Percentiles rank a stretch among this genome's conserved stretches.
These are phyloP conservation scores for Nicotiana attenuata DNA, from an alignment of 257 asterid species.

Conservation along the genomic window DNA sequence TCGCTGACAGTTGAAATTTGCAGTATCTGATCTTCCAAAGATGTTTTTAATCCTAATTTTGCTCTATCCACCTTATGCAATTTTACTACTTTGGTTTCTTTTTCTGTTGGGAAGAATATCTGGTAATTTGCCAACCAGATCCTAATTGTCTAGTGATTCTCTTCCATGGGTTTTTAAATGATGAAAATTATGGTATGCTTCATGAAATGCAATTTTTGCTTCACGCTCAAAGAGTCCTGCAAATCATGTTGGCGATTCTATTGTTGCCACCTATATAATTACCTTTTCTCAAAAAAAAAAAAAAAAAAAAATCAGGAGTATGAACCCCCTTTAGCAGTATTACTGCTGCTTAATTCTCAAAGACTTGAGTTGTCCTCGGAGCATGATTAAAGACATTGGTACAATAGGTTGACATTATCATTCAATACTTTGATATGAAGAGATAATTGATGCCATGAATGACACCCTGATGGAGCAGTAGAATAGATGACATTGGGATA, in stretches of 20 bases:
- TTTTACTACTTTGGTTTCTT: neutral
- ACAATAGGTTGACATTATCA: neutral
- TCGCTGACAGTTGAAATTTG: neutral
- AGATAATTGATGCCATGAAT: neutral
- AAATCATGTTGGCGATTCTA: neutral
- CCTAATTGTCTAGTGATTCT: neutral
- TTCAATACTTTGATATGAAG: neutral
- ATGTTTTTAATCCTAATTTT: neutral
- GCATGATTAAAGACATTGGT: neutral
- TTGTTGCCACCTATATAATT: neutral
- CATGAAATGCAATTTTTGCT: neutral
- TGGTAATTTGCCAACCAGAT: neutral
- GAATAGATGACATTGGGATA: neutral
- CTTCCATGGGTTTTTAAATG: neutral
- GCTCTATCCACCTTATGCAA: neutral
- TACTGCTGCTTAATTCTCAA: neutral
- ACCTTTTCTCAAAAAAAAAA: too few species aligned
- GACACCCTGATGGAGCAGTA: conserved; percentile 8
- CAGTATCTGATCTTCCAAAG: neutral
- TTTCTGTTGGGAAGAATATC: neutral
- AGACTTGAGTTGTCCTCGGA: neutral
- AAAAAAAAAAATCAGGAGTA: neutral
- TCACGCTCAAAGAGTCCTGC: neutral
- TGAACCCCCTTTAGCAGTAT: neutral
- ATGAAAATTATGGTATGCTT: neutral